These are phyloP conservation scores for Friedmanniomyces endolithicus DNA, from an alignment of 495 filamentous ascomycete genomes.

Conservation along the genomic window DNA sequence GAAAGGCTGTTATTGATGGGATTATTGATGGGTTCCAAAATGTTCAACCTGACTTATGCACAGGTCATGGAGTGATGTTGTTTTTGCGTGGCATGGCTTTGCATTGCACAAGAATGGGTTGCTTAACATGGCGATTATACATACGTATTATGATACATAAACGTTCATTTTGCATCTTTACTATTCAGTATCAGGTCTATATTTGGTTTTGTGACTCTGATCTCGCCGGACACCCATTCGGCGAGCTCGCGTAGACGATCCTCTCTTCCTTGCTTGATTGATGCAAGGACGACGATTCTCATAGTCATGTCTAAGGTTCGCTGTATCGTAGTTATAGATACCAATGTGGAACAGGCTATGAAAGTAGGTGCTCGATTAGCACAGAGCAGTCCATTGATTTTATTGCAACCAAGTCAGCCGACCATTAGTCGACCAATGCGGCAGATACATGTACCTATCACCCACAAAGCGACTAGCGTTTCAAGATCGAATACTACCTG, in stretches of 20 bases:
- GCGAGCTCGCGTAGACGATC: background rate
- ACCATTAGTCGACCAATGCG: too few relatives aligned
- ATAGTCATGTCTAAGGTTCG: background rate
- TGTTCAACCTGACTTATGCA: background rate
- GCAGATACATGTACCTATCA: too few relatives aligned
- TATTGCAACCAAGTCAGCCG: too few relatives aligned
- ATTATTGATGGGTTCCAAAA: slow-evolving; percentile 4
- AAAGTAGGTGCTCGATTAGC: background rate
- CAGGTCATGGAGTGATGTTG: background rate
- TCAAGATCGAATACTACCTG: too few relatives aligned
- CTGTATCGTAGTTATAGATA: background rate
- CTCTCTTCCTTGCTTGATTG: background rate
- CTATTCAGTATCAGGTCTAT: too few relatives aligned
- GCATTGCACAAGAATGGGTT: too few relatives aligned
- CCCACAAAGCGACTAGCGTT: too few relatives aligned
- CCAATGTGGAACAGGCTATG: background rate
- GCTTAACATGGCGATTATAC: too few relatives aligned
- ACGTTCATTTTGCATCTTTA: too few relatives aligned
- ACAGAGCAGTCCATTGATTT: too few relatives aligned
- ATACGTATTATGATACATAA: too few relatives aligned
- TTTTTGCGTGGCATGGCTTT: too few relatives aligned
- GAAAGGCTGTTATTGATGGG: background rate
- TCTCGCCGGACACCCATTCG: background rate
- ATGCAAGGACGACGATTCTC: background rate
- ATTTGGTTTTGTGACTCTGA: background rate